Evolutionary conservation across 1,284 basidiomycete species (phyloP).

Genomic region (Ceratobasidium sp.): DNA sequence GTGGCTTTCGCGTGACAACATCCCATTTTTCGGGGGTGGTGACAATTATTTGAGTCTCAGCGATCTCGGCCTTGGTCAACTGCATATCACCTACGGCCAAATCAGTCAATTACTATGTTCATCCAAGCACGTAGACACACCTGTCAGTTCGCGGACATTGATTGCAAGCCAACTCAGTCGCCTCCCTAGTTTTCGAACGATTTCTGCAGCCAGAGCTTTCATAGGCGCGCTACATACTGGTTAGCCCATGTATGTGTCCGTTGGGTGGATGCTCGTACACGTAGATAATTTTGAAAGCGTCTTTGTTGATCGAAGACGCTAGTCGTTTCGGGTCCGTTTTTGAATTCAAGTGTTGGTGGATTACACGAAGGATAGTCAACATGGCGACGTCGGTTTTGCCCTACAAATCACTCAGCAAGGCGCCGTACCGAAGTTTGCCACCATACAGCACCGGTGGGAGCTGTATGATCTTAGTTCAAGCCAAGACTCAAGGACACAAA

Average conservation of each 20-base stretch:
- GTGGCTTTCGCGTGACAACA: constrained; percentile 98
- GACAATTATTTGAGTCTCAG: constrained; percentile 96
- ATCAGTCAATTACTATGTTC: neutral
- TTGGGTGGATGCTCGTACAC: constrained; percentile 64
- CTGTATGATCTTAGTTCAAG: constrained; percentile 52
- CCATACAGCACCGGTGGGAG: constrained; percentile 92
- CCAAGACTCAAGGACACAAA: neutral
- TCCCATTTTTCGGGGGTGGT: constrained; percentile 99
- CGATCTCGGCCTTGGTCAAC: constrained; percentile 91
- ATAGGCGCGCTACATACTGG: constrained; percentile 78
- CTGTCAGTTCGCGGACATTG: constrained; percentile 89
- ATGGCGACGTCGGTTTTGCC: constrained; percentile 99
- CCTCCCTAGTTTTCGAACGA: constrained; percentile 91
- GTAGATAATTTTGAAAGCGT: constrained; percentile 96
- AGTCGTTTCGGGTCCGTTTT: constrained; percentile 51
- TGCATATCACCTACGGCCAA: constrained; percentile 94
- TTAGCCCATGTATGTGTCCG: neutral
- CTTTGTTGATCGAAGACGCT: constrained; percentile 64
- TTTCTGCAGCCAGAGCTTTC: constrained; percentile 95
- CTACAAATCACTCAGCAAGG: constrained; percentile 51
- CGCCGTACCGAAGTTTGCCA: constrained; percentile 36
- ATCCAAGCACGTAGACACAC: constrained; percentile 49
- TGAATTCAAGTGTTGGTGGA: constrained; percentile 70
- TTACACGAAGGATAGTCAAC: constrained; percentile 88
- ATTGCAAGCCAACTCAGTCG: constrained; percentile 90